Evolutionary conservation across 192 early-diverging fungal species (phyloP).

Genomic region (Bifiguratus adelaidae): DNA sequence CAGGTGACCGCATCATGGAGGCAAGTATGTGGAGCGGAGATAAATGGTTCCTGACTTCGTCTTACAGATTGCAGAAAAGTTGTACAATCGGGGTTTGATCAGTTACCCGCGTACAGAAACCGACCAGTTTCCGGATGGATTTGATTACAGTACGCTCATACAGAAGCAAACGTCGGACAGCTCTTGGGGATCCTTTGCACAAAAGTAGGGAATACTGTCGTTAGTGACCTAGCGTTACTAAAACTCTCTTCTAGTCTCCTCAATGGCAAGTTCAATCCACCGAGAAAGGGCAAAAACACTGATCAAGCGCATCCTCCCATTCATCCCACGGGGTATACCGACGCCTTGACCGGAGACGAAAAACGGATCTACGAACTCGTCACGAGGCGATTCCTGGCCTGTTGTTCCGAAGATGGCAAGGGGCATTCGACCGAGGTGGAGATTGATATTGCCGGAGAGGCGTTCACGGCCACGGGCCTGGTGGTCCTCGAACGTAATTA

Average conservation of each 20-base stretch:
- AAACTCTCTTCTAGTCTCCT: conserved; percentile 33
- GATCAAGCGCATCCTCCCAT: conserved; percentile 99
- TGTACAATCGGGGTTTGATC: conserved; percentile 84
- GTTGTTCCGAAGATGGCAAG: conserved; percentile 83
- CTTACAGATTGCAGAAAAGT: conserved; percentile 70
- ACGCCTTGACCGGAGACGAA: conserved; percentile 52
- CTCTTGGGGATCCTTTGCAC: conserved; percentile 26
- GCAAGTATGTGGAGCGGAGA: conserved; percentile 16
- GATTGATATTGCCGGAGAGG: conserved; percentile 59
- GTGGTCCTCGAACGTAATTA: conserved; percentile 80
- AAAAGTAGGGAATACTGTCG: conserved; percentile 17
- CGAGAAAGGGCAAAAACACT: conserved; percentile 76
- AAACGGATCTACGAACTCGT: conserved; percentile 80
- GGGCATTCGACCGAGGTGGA: conserved; percentile 74
- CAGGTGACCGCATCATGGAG: conserved; percentile 72
- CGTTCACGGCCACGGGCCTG: conserved; percentile 68
- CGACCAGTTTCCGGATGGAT: conserved; percentile 71
- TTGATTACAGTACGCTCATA: conserved; percentile 57
- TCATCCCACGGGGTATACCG: conserved; percentile 62
- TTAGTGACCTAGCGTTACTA: background rate
- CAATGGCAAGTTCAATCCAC: conserved; percentile 54
- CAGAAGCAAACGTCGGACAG: conserved; percentile 44
- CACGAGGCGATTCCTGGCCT: conserved; percentile 79
- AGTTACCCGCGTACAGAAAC: conserved; percentile 98
- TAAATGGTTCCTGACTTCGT: background rate